These are phyloP conservation scores for Auriscalpium orientale DNA, from an alignment of 768 basidiomycete species.

Conservation along the genomic window DNA sequence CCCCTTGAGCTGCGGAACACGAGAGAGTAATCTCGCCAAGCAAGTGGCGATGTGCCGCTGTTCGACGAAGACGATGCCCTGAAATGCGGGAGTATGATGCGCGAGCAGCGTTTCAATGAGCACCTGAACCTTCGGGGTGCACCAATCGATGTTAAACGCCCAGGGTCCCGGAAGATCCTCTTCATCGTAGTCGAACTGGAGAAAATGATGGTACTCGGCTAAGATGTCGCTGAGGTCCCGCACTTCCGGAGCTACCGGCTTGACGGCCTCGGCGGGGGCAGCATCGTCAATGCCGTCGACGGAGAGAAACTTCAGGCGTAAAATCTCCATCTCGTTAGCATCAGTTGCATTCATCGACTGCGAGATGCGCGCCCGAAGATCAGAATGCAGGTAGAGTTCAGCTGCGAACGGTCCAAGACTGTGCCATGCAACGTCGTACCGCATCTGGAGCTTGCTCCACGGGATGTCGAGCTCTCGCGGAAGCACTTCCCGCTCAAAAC, in stretches of 20 bases:
- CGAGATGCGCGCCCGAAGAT: slow-evolving; percentile 44
- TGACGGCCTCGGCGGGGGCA: not conserved
- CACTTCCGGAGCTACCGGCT: slow-evolving; percentile 2
- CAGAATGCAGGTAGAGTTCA: slow-evolving; percentile 60
- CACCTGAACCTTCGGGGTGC: slow-evolving; percentile 61
- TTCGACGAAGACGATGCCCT: slow-evolving; percentile 82
- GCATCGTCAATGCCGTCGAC: not conserved
- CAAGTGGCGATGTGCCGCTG: slow-evolving; percentile 74
- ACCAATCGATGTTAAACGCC: slow-evolving; percentile 41
- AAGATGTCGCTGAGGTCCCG: slow-evolving; percentile 42
- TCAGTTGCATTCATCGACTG: slow-evolving; percentile 26
- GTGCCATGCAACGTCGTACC: slow-evolving; percentile 52
- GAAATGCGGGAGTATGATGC: slow-evolving; percentile 50
- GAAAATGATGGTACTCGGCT: slow-evolving; percentile 33
- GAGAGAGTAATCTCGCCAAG: slow-evolving; percentile 56
- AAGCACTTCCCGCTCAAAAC: slow-evolving; percentile 34
- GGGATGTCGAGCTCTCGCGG: slow-evolving; percentile 36
- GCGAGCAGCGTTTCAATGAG: slow-evolving; percentile 56
- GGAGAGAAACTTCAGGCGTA: slow-evolving; percentile 12
- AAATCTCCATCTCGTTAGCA: slow-evolving; percentile 19
- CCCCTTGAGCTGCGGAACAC: slow-evolving; percentile 48
- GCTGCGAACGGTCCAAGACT: slow-evolving; percentile 71
- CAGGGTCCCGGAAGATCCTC: slow-evolving; percentile 32
- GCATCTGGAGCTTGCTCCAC: slow-evolving; percentile 51
- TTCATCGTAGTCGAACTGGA: slow-evolving; percentile 27